Percentiles rank a stretch among this genome's conserved stretches.
These are phyloP conservation scores for Orychophragmus violaceus DNA, from an alignment of 345 rosid genomes.

Conservation along the genomic window DNA sequence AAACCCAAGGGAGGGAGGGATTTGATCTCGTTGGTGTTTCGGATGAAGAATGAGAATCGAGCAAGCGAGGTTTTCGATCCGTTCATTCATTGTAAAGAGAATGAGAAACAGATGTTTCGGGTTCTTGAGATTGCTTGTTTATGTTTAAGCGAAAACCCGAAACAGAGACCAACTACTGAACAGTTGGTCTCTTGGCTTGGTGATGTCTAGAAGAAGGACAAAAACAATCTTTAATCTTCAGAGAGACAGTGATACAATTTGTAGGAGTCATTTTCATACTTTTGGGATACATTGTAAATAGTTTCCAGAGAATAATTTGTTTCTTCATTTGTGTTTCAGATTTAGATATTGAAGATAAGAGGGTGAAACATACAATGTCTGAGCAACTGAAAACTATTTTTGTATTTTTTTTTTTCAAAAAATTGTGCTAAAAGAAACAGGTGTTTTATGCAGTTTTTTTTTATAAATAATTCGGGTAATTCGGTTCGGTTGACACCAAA, in stretches of 20 bases:
- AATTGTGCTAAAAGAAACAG: no score
- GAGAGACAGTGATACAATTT: background rate
- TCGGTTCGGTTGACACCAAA: no score
- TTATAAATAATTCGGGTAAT: no score
- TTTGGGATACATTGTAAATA: constrained; percentile 27
- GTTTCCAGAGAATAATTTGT: constrained; percentile 22
- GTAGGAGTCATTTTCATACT: constrained; percentile 17
- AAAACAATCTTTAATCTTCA: background rate
- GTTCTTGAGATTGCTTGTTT: constrained; percentile 68
- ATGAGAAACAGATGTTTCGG: constrained; percentile 47
- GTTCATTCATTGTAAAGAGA: constrained; percentile 47
- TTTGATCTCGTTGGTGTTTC: constrained; percentile 60
- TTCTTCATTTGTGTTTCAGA: constrained; percentile 15
- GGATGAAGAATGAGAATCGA: constrained; percentile 57
- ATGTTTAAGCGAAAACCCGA: constrained; percentile 59
- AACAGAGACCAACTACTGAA: constrained; percentile 57
- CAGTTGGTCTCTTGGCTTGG: constrained; percentile 70
- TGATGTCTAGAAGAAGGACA: constrained; percentile 9
- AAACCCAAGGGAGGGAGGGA: constrained; percentile 60
- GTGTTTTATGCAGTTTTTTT: no score
- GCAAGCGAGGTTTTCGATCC: constrained; percentile 69
- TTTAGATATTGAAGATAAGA: constrained; percentile 3
- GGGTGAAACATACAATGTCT: background rate
- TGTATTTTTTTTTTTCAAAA: background rate
- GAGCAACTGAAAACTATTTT: background rate